Percentiles rank a stretch among this genome's conserved stretches.
These are phyloP conservation scores for Monosporascus sp. DNA, from an alignment of 2,329 filamentous ascomycete genomes.

Conservation along the genomic window DNA sequence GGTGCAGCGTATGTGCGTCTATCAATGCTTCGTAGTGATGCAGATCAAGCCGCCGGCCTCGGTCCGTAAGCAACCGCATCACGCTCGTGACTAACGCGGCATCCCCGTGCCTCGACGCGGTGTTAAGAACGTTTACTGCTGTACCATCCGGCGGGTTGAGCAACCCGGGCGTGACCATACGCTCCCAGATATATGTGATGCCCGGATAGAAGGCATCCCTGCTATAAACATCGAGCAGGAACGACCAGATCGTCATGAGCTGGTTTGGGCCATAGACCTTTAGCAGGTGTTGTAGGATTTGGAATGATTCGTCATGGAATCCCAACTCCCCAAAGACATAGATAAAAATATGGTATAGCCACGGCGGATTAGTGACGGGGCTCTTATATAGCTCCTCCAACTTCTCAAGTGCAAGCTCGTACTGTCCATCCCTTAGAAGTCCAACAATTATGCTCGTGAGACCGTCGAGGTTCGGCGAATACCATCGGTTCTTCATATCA, in stretches of 20 bases:
- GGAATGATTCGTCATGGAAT: conserved; percentile 73
- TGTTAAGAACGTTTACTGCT: conserved; percentile 64
- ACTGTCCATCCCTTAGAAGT: conserved; percentile 73
- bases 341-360: conserved; percentile 76
- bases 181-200: conserved; percentile 67
- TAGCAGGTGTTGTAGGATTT: conserved; percentile 57
- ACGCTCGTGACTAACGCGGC: conserved; percentile 64
- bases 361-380: conserved; percentile 53
- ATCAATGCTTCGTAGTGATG: conserved; percentile 79
- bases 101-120: conserved; percentile 67
- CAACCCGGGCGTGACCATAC: conserved; percentile 50
- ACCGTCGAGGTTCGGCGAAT: conserved; percentile 55
- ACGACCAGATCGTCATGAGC: conserved; percentile 57
- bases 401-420: conserved; percentile 71
- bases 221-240: conserved; percentile 72
- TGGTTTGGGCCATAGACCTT: conserved; percentile 35
- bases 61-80: conserved; percentile 58
- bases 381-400: conserved; percentile 62
- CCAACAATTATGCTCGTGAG: conserved; percentile 67
- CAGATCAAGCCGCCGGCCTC: conserved; percentile 51
- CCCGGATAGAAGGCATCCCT: conserved; percentile 58
- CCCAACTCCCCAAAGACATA: conserved; percentile 66
- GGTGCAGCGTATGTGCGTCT: conserved; percentile 58
- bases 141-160: conserved; percentile 61
- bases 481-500: conserved; percentile 72